Evolutionary conservation across 169 alveolate species (phyloP).

Genomic region (Plasmodium falciparum): DNA sequence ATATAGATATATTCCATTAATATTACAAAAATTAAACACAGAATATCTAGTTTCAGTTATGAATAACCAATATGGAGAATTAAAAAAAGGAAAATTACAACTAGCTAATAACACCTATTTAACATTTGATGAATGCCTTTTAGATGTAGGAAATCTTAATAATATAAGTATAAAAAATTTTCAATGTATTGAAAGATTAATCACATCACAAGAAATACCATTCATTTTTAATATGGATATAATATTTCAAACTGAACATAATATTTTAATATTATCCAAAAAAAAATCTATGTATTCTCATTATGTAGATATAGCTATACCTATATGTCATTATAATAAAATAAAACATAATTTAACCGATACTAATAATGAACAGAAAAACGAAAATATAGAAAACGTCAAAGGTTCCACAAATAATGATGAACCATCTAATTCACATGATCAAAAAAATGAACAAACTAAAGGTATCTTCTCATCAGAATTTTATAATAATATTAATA

Average conservation of each 20-base stretch:
- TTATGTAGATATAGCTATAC: constrained; percentile 57
- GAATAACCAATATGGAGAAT: constrained; percentile 66
- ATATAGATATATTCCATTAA: constrained; percentile 65
- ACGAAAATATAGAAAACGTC: not conserved
- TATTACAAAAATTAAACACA: constrained; percentile 25
- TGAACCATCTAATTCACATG: not conserved
- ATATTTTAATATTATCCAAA: constrained; percentile 49
- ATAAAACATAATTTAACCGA: not conserved
- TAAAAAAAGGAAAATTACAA: constrained; percentile 71
- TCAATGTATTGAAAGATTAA: constrained; percentile 63
- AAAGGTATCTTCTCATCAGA: constrained; percentile 29
- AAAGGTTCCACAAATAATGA: not conserved
- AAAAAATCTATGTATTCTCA: constrained; percentile 65
- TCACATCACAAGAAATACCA: constrained; percentile 60
- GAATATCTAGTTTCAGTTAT: constrained; percentile 61
- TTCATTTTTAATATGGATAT: constrained; percentile 57
- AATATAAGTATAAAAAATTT: constrained; percentile 59
- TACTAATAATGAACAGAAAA: not conserved
- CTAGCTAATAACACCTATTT: constrained; percentile 69
- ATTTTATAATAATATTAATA: constrained; percentile 27
- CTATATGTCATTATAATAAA: constrained; percentile 18
- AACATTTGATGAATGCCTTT: constrained; percentile 62
- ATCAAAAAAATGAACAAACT: constrained; percentile 1
- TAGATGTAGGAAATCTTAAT: constrained; percentile 62
- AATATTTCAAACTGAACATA: constrained; percentile 60